Percentiles rank a stretch among this genome's conserved stretches.
These are phyloP conservation scores for Silybum marianum DNA, from an alignment of 129 eudicot genomes.

Conservation along the genomic window DNA sequence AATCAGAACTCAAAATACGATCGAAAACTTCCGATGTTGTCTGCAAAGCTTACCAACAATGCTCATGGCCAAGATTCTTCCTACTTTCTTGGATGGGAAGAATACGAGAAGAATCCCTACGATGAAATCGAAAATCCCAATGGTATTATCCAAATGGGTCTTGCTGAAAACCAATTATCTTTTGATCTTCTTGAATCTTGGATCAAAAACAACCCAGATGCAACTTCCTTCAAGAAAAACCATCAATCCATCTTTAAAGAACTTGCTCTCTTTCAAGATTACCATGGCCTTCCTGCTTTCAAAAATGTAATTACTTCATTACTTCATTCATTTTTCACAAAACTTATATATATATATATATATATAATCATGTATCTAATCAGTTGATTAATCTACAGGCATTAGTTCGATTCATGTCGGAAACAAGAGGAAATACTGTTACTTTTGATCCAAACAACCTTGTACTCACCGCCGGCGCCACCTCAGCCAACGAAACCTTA, in stretches of 20 bases:
- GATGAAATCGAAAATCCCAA: constrained; percentile 51
- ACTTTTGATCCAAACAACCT: constrained; percentile 70
- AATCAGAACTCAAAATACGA: too few relatives aligned
- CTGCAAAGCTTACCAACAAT: constrained; percentile 63
- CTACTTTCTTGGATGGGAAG: constrained; percentile 94
- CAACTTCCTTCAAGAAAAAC: constrained; percentile 55
- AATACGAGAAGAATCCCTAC: constrained; percentile 91
- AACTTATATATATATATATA: too few relatives aligned
- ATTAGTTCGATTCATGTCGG: constrained; percentile 69
- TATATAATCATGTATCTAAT: neutral
- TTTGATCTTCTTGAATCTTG: constrained; percentile 78
- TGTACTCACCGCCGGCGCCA: constrained; percentile 96
- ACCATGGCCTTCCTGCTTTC: constrained; percentile 91
- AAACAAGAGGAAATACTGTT: constrained; percentile 70
- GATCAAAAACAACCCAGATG: constrained; percentile 72
- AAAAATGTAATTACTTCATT: constrained; percentile 50
- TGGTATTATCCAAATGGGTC: constrained; percentile 94
- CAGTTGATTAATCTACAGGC: constrained; percentile 45
- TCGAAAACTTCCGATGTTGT: constrained; percentile 46
- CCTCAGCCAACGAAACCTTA: constrained; percentile 88
- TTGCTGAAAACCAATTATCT: constrained; percentile 90
- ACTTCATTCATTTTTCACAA: neutral
- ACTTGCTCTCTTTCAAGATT: constrained; percentile 94
- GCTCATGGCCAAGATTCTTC: constrained; percentile 90
- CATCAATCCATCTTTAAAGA: constrained; percentile 71